Conservation (phyloP, 768 basidiomycete genomes). For the Mycena latifolia region DNA sequence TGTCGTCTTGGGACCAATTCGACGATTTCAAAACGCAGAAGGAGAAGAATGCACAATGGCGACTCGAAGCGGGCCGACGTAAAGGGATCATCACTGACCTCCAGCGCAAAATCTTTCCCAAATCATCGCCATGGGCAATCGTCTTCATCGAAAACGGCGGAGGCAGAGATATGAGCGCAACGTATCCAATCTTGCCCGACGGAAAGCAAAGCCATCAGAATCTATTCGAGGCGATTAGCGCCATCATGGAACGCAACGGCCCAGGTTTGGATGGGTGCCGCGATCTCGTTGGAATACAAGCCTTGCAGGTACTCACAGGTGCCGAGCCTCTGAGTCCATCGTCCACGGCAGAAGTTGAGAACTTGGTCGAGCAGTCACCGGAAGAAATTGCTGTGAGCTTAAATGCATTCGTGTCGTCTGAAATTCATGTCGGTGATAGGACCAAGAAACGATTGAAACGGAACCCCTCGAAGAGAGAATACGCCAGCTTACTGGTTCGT, state of each 20-base stretch:
- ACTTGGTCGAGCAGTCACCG: background rate
- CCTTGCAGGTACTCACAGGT: constrained; percentile 4
- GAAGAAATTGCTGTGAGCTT: too few relatives aligned
- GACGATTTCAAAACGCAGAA: background rate
- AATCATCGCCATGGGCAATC: constrained; percentile 7
- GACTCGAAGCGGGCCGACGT: constrained; percentile 10
- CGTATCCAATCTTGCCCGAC: background rate
- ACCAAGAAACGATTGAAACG: too few relatives aligned
- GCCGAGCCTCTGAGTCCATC: background rate
- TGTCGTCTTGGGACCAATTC: constrained; percentile 10
- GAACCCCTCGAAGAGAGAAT: background rate
- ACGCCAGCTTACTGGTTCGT: background rate
- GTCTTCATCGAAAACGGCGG: constrained; percentile 24
- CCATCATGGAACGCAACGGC: background rate
- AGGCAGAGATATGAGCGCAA: constrained; percentile 1
- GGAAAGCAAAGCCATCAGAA: constrained; percentile 22
- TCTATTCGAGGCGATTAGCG: constrained; percentile 11
- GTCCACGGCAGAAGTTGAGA: background rate
- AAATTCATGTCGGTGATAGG: too few relatives aligned
- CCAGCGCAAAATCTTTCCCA: constrained; percentile 18
- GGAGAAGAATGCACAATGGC: constrained; percentile 17
- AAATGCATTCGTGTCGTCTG: too few relatives aligned
- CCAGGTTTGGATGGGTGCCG: background rate
- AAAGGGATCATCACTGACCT: constrained; percentile 7
- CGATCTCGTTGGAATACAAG: constrained; percentile 6